Conservation (phyloP, 1,284 basidiomycete species). For the Trametes sp. region DNA sequence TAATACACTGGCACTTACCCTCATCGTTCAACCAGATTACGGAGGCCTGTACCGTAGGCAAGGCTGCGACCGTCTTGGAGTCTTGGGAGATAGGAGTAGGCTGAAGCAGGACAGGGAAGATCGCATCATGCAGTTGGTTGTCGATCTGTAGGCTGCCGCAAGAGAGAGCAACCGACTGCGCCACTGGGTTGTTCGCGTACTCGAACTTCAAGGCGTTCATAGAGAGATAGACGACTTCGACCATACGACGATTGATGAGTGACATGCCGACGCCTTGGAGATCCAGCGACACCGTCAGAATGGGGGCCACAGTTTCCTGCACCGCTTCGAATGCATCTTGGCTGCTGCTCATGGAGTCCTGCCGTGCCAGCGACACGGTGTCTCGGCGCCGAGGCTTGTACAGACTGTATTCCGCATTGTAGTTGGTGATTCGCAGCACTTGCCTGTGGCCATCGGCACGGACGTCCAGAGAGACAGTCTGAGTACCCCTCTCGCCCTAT, state of each 20-base stretch:
- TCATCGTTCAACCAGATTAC: slow-evolving; percentile 93
- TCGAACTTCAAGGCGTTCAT: slow-evolving; percentile 85
- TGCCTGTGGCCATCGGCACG: slow-evolving; percentile 91
- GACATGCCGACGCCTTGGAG: slow-evolving; percentile 95
- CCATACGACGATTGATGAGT: slow-evolving; percentile 86
- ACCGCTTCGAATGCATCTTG: slow-evolving; percentile 90
- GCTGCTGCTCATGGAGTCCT: slow-evolving; percentile 74
- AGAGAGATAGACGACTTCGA: slow-evolving; percentile 92
- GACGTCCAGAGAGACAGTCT: slow-evolving; percentile 89
- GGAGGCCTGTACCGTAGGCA: slow-evolving; percentile 92
- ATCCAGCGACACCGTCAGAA: slow-evolving; percentile 77
- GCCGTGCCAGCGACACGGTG: slow-evolving; percentile 61
- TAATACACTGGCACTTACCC: slow-evolving; percentile 55
- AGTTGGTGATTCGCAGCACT: slow-evolving; percentile 88
- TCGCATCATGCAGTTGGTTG: slow-evolving; percentile 96
- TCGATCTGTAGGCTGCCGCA: slow-evolving; percentile 95
- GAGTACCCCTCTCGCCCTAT: slow-evolving; percentile 61
- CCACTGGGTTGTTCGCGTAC: slow-evolving; percentile 84
- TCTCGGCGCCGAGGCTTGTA: slow-evolving; percentile 83
- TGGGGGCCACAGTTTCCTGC: slow-evolving; percentile 76
- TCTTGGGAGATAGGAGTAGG: slow-evolving; percentile 93
- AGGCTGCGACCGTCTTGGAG: slow-evolving; percentile 79
- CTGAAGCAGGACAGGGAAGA: slow-evolving; percentile 96
- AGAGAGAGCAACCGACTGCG: slow-evolving; percentile 85
- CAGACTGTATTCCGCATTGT: slow-evolving; percentile 85